Evolutionary conservation across 768 basidiomycete species (phyloP).

Genomic region (Suillus placidus): DNA sequence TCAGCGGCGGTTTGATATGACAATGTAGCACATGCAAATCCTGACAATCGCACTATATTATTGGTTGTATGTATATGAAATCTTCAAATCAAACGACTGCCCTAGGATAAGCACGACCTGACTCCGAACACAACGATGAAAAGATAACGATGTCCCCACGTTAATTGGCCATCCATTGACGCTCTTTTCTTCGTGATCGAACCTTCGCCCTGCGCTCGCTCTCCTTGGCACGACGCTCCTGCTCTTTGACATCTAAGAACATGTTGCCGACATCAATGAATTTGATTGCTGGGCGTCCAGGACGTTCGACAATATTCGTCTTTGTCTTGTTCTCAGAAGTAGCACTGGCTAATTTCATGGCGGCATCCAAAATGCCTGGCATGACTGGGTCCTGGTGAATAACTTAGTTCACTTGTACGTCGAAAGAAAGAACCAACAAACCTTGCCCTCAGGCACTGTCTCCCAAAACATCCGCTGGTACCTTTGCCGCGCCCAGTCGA

Average conservation of each 20-base stretch:
- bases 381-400: conserved; percentile 61
- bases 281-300: too few relatives aligned
- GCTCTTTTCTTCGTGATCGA: conserved; percentile 31
- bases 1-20: too few relatives aligned
- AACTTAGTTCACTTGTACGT: too few relatives aligned
- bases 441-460: too few relatives aligned
- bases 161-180: conserved; percentile 6
- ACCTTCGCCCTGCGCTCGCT: conserved; percentile 49
- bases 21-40: not conserved
- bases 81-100: not conserved
- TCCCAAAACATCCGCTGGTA: too few relatives aligned
- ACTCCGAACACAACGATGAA: not conserved
- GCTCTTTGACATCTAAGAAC: too few relatives aligned
- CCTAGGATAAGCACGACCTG: not conserved
- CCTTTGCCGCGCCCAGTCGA: too few relatives aligned
- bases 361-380: conserved; percentile 54
- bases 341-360: conserved; percentile 42
- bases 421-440: too few relatives aligned
- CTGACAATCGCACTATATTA: not conserved
- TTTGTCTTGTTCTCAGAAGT: too few relatives aligned
- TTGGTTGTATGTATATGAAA: not conserved
- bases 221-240: conserved; percentile 49
- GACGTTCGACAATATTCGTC: too few relatives aligned
- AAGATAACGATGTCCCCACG: not conserved
- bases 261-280: too few relatives aligned